These are phyloP conservation scores for Lolium perenne DNA, from an alignment of 176 grass and related monocot species.

Conservation along the genomic window DNA sequence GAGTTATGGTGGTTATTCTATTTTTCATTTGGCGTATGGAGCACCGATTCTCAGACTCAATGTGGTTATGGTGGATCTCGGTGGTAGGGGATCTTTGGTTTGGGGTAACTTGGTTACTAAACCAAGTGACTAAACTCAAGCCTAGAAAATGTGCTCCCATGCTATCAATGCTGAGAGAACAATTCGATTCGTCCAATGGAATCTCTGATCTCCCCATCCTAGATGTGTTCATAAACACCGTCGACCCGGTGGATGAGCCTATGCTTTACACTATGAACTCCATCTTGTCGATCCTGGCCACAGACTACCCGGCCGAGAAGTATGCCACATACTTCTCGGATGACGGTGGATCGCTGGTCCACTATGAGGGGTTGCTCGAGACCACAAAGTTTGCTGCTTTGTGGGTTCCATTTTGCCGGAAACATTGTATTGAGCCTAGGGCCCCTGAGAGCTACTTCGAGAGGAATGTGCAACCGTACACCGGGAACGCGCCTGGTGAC, in stretches of 20 bases:
- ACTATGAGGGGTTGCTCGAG: no score
- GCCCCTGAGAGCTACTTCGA: no score
- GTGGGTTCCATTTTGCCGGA: no score
- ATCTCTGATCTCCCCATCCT: neutral
- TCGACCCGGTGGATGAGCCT: neutral
- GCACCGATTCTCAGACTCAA: neutral
- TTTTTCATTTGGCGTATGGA: conserved; percentile 12
- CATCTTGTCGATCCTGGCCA: neutral
- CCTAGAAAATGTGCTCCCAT: neutral
- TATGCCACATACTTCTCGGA: no score
- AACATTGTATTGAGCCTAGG: no score
- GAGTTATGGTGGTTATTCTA: neutral
- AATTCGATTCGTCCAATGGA: neutral
- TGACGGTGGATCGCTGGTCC: no score
- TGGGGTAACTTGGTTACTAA: neutral
- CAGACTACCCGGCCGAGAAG: no score
- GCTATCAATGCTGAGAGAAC: neutral
- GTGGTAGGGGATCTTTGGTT: neutral
- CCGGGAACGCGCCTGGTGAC: no score
- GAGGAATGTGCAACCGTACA: no score
- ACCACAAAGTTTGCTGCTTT: no score
- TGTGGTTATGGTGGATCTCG: conserved; percentile 27
- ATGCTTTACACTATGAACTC: conserved; percentile 21
- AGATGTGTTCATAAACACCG: neutral
- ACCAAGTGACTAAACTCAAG: conserved; percentile 15